Evolutionary conservation across 75 land plant species (phyloP).

Genomic region (Pinus albicaulis): DNA sequence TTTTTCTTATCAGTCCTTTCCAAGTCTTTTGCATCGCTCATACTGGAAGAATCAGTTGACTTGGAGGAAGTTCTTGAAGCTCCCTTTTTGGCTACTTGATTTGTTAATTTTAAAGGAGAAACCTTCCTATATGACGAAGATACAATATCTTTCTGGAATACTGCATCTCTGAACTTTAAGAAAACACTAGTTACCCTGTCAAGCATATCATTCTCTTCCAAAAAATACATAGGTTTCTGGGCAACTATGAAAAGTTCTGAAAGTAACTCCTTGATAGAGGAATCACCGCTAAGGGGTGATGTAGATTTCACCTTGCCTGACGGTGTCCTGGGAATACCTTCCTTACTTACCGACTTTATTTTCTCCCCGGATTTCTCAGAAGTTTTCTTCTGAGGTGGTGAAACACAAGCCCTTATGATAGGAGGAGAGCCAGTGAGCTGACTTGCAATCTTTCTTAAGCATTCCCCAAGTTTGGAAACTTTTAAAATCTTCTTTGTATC

Average conservation of each 20-base stretch:
- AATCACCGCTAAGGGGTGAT: background rate
- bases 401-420: conserved; percentile 13
- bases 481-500: conserved; percentile 14
- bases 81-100: background rate
- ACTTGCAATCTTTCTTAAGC: conserved; percentile 59
- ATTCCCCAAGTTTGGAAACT: conserved; percentile 61
- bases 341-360: background rate
- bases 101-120: no score
- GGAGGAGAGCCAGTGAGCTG: conserved; percentile 40
- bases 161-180: conserved; percentile 10
- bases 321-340: background rate
- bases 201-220: conserved; percentile 8
- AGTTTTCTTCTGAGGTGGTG: background rate
- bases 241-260: conserved; percentile 40
- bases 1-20: background rate
- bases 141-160: conserved; percentile 2
- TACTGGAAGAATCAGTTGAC: conserved; percentile 7
- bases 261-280: conserved; percentile 32
- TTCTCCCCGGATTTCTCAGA: background rate
- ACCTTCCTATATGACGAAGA: background rate
- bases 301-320: conserved; percentile 4
- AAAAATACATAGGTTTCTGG: conserved; percentile 21
- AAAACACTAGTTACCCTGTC: background rate
- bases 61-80: background rate
- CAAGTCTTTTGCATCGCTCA: background rate